Evolutionary conservation across 208 protist species (phyloP), one percentile per base, ranked within the genome.

Genomic region (Leishmania braziliensis): DNA sequence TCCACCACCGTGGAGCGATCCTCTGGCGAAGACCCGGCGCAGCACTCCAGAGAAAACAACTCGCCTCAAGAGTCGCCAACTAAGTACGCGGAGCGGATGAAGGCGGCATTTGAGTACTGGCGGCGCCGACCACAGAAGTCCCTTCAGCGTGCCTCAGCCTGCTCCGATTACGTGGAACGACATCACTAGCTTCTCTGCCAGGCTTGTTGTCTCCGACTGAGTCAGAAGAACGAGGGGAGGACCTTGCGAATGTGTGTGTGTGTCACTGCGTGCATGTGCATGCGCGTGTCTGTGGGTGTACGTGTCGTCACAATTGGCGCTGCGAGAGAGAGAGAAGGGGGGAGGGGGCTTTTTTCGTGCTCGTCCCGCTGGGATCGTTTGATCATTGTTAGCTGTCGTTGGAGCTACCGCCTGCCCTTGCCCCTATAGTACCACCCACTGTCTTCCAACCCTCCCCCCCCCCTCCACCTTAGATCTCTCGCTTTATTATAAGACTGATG

Each of bases 41-140:
- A 75, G n/a, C 53, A 56, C 6, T 63, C 46, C 6, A 48, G 63
- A 20, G 53, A 78, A 56, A n/a, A 70, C 6, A 69, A 53, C 20
- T 26, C 36, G 12, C 26, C 39, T 46, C 10, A 51, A 53, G 43
- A 26, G 60, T n/a, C 20, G 43, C 23, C 12, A 23, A 33, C 53
- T 20, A 3, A 8, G 36, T 43, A 68, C 54, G 63, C 77, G 29
- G 53, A 53, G 39, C 70, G 60, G 46, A 36, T 82, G 63, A 63
- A 79, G 54, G 77, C n/a, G 3, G 82, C 82, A 26, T 14, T 69
- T 5, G 29, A 48, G 14, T 85, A 70, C 51, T 85, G 82, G 82
- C 75, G 56, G 53, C 71, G 72, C n/a, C 72, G 58, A 12, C 39
- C 29, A 58, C 62, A 56, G 23, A n/a, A 53, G 33, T 39, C 39